These are phyloP conservation scores for Aspergillus mulundensis DNA, from an alignment of 495 filamentous ascomycete species.

Conservation along the genomic window DNA sequence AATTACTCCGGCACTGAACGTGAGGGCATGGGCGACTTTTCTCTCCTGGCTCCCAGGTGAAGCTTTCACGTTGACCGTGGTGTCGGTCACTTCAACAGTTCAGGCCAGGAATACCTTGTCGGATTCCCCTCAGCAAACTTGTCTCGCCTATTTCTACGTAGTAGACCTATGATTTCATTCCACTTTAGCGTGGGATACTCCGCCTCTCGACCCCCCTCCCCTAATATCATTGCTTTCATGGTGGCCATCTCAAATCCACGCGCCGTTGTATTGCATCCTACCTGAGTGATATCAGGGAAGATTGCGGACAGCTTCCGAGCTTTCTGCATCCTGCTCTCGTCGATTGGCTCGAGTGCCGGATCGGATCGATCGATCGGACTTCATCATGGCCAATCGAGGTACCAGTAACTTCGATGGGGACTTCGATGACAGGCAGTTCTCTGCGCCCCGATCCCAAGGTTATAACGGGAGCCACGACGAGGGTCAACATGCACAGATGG, in stretches of 20 bases:
- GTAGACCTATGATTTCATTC: conserved; percentile 5
- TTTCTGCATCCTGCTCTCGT: not conserved
- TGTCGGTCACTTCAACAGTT: not conserved
- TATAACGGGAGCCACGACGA: conserved; percentile 5
- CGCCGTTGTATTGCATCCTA: not conserved
- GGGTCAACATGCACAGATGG: conserved; percentile 8
- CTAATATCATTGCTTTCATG: not conserved
- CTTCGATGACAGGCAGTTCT: conserved; percentile 18
- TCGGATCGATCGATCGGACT: conserved; percentile 17
- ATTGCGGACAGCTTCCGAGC: not conserved
- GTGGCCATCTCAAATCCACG: not conserved
- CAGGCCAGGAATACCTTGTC: not conserved
- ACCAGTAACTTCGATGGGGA: conserved; percentile 17
- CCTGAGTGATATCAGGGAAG: not conserved
- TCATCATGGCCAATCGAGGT: conserved; percentile 10
- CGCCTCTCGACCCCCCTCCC: not conserved
- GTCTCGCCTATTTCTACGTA: conserved; percentile 1
- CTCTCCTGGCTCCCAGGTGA: not conserved
- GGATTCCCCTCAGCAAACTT: not conserved
- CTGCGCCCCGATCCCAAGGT: conserved; percentile 7
- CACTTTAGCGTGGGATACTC: not conserved
- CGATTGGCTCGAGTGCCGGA: conserved; percentile 15
- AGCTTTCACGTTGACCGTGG: not conserved
- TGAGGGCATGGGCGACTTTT: not conserved
- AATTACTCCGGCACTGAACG: not conserved